Percentiles rank a stretch among this genome's conserved stretches.
Conservation (phyloP, 2,329 filamentous ascomycete genomes). For the Phoma herbarum region DNA sequence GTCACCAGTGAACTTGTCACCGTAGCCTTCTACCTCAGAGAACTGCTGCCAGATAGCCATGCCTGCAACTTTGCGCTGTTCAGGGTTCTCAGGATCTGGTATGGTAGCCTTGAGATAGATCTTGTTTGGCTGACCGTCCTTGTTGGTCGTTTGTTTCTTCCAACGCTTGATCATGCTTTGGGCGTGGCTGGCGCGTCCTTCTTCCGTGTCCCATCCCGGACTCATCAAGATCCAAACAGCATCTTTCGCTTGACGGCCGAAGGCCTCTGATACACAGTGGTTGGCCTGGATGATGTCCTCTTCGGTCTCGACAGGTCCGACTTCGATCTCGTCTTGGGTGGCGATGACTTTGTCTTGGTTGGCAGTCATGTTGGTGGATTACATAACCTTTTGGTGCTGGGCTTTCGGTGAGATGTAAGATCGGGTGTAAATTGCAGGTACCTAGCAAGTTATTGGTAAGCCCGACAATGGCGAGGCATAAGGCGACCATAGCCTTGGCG, state of each 20-base stretch:
- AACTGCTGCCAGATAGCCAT: constrained; percentile 65
- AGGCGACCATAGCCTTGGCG: constrained; percentile 13
- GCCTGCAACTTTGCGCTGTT: constrained; percentile 56
- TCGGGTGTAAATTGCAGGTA: neutral
- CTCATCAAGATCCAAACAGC: constrained; percentile 62
- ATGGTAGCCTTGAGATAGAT: constrained; percentile 65
- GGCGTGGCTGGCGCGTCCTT: constrained; percentile 53
- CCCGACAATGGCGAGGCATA: constrained; percentile 8
- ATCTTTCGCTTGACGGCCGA: constrained; percentile 62
- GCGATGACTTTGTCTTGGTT: constrained; percentile 23
- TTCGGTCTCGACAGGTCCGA: constrained; percentile 33
- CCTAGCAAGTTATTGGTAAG: neutral
- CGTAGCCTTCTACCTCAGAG: constrained; percentile 60
- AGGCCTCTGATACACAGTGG: constrained; percentile 52
- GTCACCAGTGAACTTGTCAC: constrained; percentile 49
- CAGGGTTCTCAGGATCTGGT: constrained; percentile 41
- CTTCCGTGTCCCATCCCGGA: constrained; percentile 63
- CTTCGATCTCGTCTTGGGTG: constrained; percentile 22
- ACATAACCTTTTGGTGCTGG: neutral
- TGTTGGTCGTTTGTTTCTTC: constrained; percentile 52
- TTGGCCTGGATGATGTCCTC: constrained; percentile 41
- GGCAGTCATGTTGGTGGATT: constrained; percentile 23
- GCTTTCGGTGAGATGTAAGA: neutral
- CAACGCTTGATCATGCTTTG: constrained; percentile 56
- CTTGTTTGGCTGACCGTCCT: constrained; percentile 58